A percentile compares a stretch with the other conserved stretches of the same genome.
Conservation (phyloP, 2,329 filamentous ascomycete species). For the Nemania abortiva region DNA sequence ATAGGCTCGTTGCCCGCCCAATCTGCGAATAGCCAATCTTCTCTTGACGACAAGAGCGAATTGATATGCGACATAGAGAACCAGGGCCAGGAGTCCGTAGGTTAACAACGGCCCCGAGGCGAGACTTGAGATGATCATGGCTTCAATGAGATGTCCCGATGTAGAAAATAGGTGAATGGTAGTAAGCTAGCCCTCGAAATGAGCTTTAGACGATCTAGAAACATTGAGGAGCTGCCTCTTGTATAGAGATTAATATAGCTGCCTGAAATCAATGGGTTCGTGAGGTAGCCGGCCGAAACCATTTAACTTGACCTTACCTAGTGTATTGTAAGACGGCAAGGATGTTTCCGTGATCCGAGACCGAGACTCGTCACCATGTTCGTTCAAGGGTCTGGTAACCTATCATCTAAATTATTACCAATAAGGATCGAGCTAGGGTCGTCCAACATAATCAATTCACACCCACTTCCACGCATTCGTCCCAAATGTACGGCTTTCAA, state of each 20-base stretch:
- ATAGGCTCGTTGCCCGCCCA: conserved; percentile 36
- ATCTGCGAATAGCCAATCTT: conserved; percentile 35
- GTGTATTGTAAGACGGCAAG: not conserved
- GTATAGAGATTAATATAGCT: conserved; percentile 16
- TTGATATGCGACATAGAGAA: conserved; percentile 27
- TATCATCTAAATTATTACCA: too few species aligned
- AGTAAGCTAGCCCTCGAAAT: not conserved
- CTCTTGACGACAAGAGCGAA: conserved; percentile 14
- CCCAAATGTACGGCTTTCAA: too few species aligned
- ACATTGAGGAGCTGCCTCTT: not conserved
- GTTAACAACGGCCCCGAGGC: conserved; percentile 3
- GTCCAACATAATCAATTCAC: too few species aligned
- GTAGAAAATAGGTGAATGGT: not conserved
- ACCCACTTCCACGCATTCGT: too few species aligned
- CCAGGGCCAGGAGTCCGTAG: conserved; percentile 16
- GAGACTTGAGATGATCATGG: conserved; percentile 28
- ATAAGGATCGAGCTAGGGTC: too few species aligned
- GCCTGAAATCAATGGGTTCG: conserved; percentile 14
- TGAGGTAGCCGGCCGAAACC: not conserved
- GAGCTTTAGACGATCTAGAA: not conserved
- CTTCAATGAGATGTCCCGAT: not conserved
- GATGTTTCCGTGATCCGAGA: conserved; percentile 2
- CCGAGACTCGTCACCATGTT: not conserved
- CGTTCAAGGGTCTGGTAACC: not conserved
- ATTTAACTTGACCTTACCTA: too few species aligned